Conservation (phyloP, 805 yeast genomes). For the Yueomyces sp. region DNA sequence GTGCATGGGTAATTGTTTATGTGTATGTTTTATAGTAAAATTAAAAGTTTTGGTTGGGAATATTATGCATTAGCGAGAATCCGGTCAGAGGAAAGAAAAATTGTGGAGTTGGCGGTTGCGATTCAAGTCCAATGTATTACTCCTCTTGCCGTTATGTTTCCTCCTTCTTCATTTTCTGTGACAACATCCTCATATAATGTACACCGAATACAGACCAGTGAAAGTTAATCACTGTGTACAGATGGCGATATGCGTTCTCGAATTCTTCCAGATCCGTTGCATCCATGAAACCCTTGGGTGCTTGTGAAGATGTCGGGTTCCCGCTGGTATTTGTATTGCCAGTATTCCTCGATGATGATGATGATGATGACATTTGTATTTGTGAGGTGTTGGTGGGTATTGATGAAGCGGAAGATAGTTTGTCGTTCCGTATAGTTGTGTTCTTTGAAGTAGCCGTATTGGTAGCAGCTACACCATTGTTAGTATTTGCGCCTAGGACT, state of each 20-base stretch:
- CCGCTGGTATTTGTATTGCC: background rate
- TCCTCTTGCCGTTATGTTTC: background rate
- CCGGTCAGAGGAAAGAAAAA: no score
- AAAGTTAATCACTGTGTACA: slow-evolving; percentile 55
- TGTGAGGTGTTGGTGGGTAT: background rate
- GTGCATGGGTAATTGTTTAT: no score
- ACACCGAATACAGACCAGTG: slow-evolving; percentile 77
- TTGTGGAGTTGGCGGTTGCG: no score
- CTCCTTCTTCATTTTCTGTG: background rate
- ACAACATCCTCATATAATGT: slow-evolving; percentile 35
- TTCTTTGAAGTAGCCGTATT: background rate
- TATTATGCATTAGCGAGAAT: no score
- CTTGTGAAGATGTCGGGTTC: slow-evolving; percentile 5
- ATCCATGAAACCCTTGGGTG: slow-evolving; percentile 2
- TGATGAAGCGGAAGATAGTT: no score
- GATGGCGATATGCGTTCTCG: slow-evolving; percentile 41
- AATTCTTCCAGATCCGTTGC: slow-evolving; percentile 34
- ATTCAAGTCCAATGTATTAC: no score
- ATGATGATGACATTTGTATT: slow-evolving; percentile 1
- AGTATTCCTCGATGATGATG: background rate
- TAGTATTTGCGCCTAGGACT: slow-evolving; percentile 1
- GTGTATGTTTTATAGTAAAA: no score
- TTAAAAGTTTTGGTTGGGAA: no score
- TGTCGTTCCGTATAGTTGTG: background rate
- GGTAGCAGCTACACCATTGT: background rate